Base-by-base conservation (phyloP, 2,329 filamentous ascomycete genomes). In the Bisporella sp. region DNA sequence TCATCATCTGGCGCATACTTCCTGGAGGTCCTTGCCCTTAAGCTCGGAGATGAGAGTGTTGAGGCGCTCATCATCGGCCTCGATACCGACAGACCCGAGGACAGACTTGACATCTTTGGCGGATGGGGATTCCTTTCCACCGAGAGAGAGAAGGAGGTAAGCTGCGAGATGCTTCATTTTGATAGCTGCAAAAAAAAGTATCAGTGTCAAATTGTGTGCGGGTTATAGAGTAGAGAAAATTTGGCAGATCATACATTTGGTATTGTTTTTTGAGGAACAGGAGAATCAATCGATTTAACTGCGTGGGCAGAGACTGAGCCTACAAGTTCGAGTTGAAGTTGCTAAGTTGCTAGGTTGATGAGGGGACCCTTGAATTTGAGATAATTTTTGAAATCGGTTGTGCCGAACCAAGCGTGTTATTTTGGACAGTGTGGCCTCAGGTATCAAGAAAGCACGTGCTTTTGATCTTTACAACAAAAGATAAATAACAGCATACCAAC, bases 271-370 rank as follows among this genome's bases (percentile, higher is more conserved):
- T 31, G 52, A 55, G 53, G 64, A 90, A 91, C 87, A 85, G 79
- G 87, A 91, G 87, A 86, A 78, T 90, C 92, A 97, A 97, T 97
- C 92, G 84, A 86, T 95, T 97, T 95, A 96, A 96, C 92, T 92
- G 90, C 88, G 73, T 87, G 84, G 81, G 87, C 91, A 92, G 92
- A 96, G 92, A 97, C 92, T 96, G 92, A 95, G 81, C 85, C 90
- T 89, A 93, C 89, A 81, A 89, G 89, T 95, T 65, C 63, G 47
- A 46, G 40, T 50, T 41, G 45, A 48, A 37, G 31, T 50, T 45
- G 4, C 21, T 21, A 21, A 21, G 21, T 21, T 21, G 21, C 21
- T 21, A 21, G 21, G 21, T 21, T 21, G 21, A 21, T 21, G 21
- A 21, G 21, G 21, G 21, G 21, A 21, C 21, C 21, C 21, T 21